These are phyloP conservation scores for Suhomyces panamericanus DNA, from an alignment of 1,139 yeast genomes.

Conservation along the genomic window DNA sequence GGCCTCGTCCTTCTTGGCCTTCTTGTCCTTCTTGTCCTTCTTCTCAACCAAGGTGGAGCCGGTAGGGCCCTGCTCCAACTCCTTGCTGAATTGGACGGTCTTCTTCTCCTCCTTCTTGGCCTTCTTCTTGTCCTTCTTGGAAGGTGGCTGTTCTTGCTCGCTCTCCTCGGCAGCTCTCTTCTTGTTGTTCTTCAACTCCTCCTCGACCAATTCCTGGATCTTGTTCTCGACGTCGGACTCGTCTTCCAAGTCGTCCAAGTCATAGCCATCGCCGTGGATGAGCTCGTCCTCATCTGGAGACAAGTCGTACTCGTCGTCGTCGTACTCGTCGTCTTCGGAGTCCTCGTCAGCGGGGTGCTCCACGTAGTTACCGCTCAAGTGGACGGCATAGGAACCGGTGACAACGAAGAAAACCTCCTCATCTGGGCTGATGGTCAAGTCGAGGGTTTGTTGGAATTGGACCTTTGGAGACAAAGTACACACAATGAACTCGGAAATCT, in stretches of 20 bases:
- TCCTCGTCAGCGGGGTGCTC: slow-evolving; percentile 88
- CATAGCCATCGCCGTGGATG: slow-evolving; percentile 42
- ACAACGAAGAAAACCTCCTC: slow-evolving; percentile 94
- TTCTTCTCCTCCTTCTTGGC: slow-evolving; percentile 50
- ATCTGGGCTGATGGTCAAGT: slow-evolving; percentile 85
- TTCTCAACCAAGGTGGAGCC: slow-evolving; percentile 45
- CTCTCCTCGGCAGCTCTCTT: slow-evolving; percentile 29
- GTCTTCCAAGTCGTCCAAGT: slow-evolving; percentile 62
- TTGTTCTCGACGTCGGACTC: slow-evolving; percentile 56
- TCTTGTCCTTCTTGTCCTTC: slow-evolving; percentile 24
- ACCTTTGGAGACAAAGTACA: slow-evolving; percentile 88
- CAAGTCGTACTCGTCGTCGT: slow-evolving; percentile 75
- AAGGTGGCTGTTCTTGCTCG: slow-evolving; percentile 28
- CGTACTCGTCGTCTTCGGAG: slow-evolving; percentile 52
- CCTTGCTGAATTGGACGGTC: slow-evolving; percentile 84
- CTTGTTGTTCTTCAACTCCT: slow-evolving; percentile 37
- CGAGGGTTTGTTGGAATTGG: slow-evolving; percentile 87
- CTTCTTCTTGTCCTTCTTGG: slow-evolving; percentile 46
- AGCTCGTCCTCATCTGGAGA: slow-evolving; percentile 93
- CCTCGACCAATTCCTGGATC: slow-evolving; percentile 61
- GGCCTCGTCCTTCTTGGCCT: slow-evolving; percentile 20
- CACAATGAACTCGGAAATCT: slow-evolving; percentile 72
- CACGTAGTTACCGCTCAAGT: slow-evolving; percentile 91
- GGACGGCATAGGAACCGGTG: slow-evolving; percentile 92
- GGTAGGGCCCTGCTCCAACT: slow-evolving; percentile 92